Conservation (phyloP, 2,329 filamentous ascomycete genomes). For the Dissoconium aciculare region DNA sequence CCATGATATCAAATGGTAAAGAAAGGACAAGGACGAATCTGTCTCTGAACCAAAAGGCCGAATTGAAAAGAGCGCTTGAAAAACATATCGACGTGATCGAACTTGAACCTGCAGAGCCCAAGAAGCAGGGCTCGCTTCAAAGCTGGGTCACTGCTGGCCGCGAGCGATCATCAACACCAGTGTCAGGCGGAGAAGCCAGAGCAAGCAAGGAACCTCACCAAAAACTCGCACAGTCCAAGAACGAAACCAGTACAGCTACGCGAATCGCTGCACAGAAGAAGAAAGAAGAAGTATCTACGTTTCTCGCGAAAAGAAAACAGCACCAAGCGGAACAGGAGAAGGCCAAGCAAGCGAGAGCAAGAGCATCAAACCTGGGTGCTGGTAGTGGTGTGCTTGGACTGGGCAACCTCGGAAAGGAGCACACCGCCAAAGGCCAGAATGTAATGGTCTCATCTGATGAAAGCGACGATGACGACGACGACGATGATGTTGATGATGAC, state of each 20-base stretch:
- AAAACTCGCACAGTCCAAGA: not conserved
- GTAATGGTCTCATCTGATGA: constrained; percentile 77
- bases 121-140: constrained; percentile 29
- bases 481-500: constrained; percentile 45
- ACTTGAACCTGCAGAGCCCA: constrained; percentile 14
- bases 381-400: constrained; percentile 64
- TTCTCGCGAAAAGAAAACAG: constrained; percentile 58
- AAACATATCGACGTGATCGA: constrained; percentile 28
- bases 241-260: constrained; percentile 4
- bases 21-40: constrained; percentile 60
- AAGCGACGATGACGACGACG: constrained; percentile 26
- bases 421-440: constrained; percentile 57
- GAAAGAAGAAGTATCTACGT: constrained; percentile 35
- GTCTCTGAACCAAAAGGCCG: constrained; percentile 66
- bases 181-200: constrained; percentile 10
- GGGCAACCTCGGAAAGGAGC: constrained; percentile 62
- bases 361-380: constrained; percentile 46
- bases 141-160: constrained; percentile 26
- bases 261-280: constrained; percentile 24
- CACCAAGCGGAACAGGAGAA: constrained; percentile 61
- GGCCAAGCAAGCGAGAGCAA: constrained; percentile 36
- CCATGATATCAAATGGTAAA: constrained; percentile 41
- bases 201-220: not conserved
- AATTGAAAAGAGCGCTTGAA: constrained; percentile 52
- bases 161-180: constrained; percentile 13